Conservation (phyloP, 1,139 yeast species). For the Trichomonascaceae sp. region DNA sequence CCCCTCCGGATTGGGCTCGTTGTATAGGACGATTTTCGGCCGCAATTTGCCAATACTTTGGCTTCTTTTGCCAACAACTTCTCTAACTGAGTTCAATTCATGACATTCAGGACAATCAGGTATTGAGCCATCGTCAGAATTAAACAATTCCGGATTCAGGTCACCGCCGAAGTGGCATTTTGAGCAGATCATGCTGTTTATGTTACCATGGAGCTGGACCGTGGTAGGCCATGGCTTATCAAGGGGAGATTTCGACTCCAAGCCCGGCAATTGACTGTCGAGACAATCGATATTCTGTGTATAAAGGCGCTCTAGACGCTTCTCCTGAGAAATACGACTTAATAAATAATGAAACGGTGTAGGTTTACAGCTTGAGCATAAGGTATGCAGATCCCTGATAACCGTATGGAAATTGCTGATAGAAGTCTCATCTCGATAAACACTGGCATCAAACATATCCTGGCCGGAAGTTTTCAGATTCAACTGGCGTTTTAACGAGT, state of each 20-base stretch:
- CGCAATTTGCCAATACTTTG: slow-evolving; percentile 73
- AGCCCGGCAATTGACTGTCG: slow-evolving; percentile 39
- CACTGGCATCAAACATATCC: slow-evolving; percentile 71
- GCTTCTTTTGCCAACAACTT: slow-evolving; percentile 58
- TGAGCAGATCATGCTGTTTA: slow-evolving; percentile 65
- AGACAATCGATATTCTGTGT: slow-evolving; percentile 43
- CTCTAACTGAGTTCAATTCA: slow-evolving; percentile 46
- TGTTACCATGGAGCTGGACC: slow-evolving; percentile 76
- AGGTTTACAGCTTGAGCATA: slow-evolving; percentile 56
- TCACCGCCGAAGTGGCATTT: slow-evolving; percentile 53
- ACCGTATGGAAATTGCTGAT: slow-evolving; percentile 64
- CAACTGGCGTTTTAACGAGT: slow-evolving; percentile 45
- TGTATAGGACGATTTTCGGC: slow-evolving; percentile 79
- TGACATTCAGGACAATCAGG: slow-evolving; percentile 54
- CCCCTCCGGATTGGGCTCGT: slow-evolving; percentile 84
- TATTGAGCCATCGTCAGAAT: slow-evolving; percentile 27
- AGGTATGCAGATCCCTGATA: slow-evolving; percentile 55
- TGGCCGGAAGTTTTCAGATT: slow-evolving; percentile 51
- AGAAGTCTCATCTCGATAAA: slow-evolving; percentile 61
- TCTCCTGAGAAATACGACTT: slow-evolving; percentile 52
- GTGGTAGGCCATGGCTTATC: slow-evolving; percentile 45
- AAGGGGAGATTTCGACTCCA: slow-evolving; percentile 46
- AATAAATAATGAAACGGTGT: slow-evolving; percentile 68
- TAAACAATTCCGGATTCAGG: slow-evolving; percentile 39
- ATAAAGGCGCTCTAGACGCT: slow-evolving; percentile 62